Percentiles rank a stretch among this genome's conserved stretches.
phyloP scores from a whole-genome alignment of 345 rosid genomes.

The Aquilaria sinensis region DNA sequence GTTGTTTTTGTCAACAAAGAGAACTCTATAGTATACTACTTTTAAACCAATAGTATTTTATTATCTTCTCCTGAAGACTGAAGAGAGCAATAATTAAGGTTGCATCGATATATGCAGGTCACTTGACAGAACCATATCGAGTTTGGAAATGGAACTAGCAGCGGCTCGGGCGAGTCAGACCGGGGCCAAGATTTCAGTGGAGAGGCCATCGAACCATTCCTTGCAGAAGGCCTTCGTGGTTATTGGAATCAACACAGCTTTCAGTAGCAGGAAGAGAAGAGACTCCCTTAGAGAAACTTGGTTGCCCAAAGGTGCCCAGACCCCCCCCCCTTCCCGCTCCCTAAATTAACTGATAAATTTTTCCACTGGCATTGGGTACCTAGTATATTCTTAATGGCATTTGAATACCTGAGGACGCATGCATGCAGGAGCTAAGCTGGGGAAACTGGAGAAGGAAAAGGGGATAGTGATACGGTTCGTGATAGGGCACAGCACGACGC shows the following conservation, averaged over 20 bases:
- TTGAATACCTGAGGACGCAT: no score
- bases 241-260: constrained; percentile 84
- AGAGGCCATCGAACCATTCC: constrained; percentile 32
- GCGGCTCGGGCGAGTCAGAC: constrained; percentile 29
- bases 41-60: no score
- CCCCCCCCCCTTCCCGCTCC: no score
- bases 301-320: constrained; percentile 61
- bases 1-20: no score
- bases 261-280: constrained; percentile 80
- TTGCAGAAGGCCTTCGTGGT: constrained; percentile 67
- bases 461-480: constrained; percentile 84
- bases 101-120: constrained; percentile 28
- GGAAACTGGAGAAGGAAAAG: constrained; percentile 70
- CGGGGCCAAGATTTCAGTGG: constrained; percentile 13
- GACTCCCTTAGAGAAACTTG: constrained; percentile 76
- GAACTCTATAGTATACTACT: no score
- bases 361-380: no score
- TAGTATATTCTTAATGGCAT: no score
- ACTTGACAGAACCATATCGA: constrained; percentile 62
- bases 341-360: no score
- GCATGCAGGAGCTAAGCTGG: constrained; percentile 53
- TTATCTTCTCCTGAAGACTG: no score
- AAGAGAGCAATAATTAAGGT: no score
- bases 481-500: constrained; percentile 78
- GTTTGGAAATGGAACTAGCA: constrained; percentile 61